These are phyloP conservation scores for Lanmaoa rubissima DNA, from an alignment of 768 basidiomycete genomes.

Conservation along the genomic window DNA sequence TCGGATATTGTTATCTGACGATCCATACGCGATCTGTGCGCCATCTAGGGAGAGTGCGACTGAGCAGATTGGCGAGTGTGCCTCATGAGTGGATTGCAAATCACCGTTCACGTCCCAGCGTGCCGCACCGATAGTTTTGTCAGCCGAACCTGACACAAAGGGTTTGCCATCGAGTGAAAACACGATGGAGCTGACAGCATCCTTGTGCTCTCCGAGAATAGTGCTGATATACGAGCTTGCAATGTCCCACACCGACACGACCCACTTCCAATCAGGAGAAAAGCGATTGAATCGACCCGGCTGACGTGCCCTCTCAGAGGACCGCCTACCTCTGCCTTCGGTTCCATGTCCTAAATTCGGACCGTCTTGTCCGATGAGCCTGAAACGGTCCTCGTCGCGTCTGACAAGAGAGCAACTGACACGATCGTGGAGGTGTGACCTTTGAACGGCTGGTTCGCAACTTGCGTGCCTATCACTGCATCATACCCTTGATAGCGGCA, in stretches of 20 bases:
- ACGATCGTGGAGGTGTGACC: not conserved
- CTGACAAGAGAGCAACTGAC: conserved; percentile 1
- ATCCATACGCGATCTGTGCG: too few relatives aligned
- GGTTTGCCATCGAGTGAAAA: not conserved
- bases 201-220: not conserved
- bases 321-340: not conserved
- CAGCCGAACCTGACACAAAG: too few relatives aligned
- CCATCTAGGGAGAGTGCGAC: too few relatives aligned
- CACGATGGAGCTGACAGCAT: not conserved
- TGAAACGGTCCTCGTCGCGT: not conserved
- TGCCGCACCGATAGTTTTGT: too few relatives aligned
- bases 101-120: too few relatives aligned
- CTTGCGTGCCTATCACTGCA: too few relatives aligned
- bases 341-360: conserved; percentile 1
- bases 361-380: not conserved
- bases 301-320: not conserved
- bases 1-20: too few relatives aligned
- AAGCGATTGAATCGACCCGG: not conserved
- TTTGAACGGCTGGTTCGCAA: not conserved
- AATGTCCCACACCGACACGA: not conserved
- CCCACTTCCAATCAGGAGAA: not conserved
- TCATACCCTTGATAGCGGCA: too few relatives aligned
- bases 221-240: not conserved
- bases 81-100: too few relatives aligned
- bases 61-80: too few relatives aligned